Percentiles rank a stretch among this genome's conserved stretches.
These are phyloP conservation scores for Starmerella roubikii DNA, from an alignment of 805 yeast species.

Conservation along the genomic window DNA sequence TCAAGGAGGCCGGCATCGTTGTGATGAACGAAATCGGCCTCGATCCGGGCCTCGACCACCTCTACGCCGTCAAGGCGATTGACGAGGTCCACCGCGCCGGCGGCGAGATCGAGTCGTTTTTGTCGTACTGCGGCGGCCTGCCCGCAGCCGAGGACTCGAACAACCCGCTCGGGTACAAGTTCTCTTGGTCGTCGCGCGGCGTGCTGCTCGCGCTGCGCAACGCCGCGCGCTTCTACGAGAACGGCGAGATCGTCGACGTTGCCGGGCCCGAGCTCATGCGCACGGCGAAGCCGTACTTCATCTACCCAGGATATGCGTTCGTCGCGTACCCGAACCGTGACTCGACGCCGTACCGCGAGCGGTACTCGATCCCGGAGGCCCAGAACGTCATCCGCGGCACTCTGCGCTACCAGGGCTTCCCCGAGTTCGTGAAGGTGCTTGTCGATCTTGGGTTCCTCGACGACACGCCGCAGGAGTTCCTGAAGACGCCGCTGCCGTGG, in stretches of 20 bases:
- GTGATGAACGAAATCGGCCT: constrained; percentile 98
- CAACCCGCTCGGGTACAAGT: constrained; percentile 96
- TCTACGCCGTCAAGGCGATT: constrained; percentile 95
- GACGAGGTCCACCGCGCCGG: constrained; percentile 86
- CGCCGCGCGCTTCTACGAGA: constrained; percentile 75
- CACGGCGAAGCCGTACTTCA: constrained; percentile 85
- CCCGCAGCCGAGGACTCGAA: constrained; percentile 97
- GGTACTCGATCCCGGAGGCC: constrained; percentile 92
- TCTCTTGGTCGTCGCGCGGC: constrained; percentile 98
- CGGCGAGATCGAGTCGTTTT: constrained; percentile 87
- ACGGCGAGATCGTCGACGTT: constrained; percentile 69
- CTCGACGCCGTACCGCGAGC: constrained; percentile 83
- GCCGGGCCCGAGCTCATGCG: constrained; percentile 88
- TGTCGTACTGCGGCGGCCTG: constrained; percentile 96
- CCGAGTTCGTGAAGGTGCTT: constrained; percentile 87
- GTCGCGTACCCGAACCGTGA: constrained; percentile 98
- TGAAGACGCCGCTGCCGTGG: constrained; percentile 55
- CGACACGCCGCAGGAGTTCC: constrained; percentile 53
- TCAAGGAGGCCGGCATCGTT: constrained; percentile 87
- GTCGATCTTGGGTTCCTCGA: constrained; percentile 88
- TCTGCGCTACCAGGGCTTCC: constrained; percentile 96
- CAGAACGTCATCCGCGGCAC: constrained; percentile 95
- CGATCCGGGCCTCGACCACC: constrained; percentile 97
- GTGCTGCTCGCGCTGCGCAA: constrained; percentile 91
- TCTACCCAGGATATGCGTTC: constrained; percentile 89